Conservation (phyloP, 148 eudicot species). For the Heliamphora exappendiculata region DNA sequence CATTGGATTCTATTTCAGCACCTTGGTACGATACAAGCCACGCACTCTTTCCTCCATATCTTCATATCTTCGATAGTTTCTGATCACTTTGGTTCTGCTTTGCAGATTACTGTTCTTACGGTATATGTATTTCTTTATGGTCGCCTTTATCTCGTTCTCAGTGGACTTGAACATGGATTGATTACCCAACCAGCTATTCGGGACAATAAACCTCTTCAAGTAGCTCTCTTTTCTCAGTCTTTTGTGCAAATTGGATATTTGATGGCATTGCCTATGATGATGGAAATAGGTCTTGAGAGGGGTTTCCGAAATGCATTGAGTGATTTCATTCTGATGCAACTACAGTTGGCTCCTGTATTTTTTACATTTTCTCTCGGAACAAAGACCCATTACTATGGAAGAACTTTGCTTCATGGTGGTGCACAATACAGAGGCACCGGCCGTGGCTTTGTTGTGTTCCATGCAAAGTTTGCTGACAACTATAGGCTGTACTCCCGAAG, state of each 20-base stretch:
- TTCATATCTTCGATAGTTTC: not conserved
- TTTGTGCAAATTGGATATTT: conserved; percentile 59
- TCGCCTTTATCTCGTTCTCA: conserved; percentile 64
- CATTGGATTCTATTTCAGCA: conserved; percentile 55
- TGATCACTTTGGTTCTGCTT: conserved; percentile 16
- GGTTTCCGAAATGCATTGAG: conserved; percentile 58
- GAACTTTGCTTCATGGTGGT: conserved; percentile 74
- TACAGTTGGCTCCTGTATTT: conserved; percentile 65
- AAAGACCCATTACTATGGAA: conserved; percentile 60
- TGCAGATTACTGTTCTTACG: conserved; percentile 55
- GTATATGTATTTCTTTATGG: conserved; percentile 65
- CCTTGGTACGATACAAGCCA: conserved; percentile 35
- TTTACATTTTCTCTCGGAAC: conserved; percentile 76
- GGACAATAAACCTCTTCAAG: conserved; percentile 59
- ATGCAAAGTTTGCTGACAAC: conserved; percentile 65
- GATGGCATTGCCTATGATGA: conserved; percentile 73
- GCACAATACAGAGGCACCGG: conserved; percentile 72
- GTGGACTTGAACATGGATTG: conserved; percentile 61
- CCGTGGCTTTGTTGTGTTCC: conserved; percentile 77
- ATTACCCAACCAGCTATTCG: conserved; percentile 30
- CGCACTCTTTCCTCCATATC: not conserved
- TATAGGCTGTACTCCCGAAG: conserved; percentile 63
- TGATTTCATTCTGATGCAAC: conserved; percentile 59
- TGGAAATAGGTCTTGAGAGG: conserved; percentile 66
- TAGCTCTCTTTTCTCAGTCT: conserved; percentile 70